phyloP scores from a whole-genome alignment of 768 basidiomycete species.

The Lactarius sanguifluus region DNA sequence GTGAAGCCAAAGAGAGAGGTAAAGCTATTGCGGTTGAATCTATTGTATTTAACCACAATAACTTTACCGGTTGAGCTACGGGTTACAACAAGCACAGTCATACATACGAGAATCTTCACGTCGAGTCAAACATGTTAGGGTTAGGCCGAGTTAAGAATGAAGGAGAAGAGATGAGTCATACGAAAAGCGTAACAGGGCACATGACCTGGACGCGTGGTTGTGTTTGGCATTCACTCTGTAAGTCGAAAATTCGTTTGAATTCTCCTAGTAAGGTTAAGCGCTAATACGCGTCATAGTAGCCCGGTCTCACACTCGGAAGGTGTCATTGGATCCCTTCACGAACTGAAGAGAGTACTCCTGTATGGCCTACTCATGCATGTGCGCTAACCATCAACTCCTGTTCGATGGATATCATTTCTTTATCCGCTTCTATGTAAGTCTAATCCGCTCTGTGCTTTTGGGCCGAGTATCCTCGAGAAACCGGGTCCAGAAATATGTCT shows the following conservation, averaged over 20 bases:
- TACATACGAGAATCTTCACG: no score
- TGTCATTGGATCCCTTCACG: neutral
- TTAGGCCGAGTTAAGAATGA: no score
- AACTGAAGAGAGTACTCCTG: no score
- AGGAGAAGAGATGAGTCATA: no score
- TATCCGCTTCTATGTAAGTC: slow-evolving; percentile 35
- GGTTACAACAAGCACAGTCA: no score
- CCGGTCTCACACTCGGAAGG: neutral
- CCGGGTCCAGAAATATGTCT: slow-evolving; percentile 33
- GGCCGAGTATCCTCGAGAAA: neutral
- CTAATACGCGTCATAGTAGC: neutral
- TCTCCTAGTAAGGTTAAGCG: neutral
- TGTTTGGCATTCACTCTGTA: slow-evolving; percentile 8
- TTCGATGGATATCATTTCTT: slow-evolving; percentile 34
- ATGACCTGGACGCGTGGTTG: slow-evolving; percentile 21
- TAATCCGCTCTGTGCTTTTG: neutral
- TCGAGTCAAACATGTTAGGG: no score
- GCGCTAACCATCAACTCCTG: slow-evolving; percentile 6
- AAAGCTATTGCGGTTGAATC: no score
- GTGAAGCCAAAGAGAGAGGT: no score
- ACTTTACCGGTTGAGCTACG: no score
- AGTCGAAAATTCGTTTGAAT: neutral
- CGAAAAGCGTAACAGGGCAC: slow-evolving; percentile 1
- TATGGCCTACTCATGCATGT: slow-evolving; percentile 9
- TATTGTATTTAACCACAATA: no score